A percentile compares a stretch with the other conserved stretches of the same genome.
Conservation (phyloP, 2,329 filamentous ascomycete genomes). For the Penicillium freii region DNA sequence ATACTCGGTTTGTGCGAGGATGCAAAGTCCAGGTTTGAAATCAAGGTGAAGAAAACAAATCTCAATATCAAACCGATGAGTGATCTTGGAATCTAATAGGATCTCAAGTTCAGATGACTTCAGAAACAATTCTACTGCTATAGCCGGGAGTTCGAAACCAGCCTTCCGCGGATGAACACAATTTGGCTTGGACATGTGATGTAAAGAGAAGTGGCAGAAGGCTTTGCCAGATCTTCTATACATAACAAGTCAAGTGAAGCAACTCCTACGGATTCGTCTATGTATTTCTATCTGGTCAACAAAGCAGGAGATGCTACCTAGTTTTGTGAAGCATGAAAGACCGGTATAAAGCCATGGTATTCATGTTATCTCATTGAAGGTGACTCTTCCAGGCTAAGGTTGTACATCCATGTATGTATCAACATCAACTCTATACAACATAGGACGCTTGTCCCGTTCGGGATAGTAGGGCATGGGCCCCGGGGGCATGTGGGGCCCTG, state of each 20-base stretch:
- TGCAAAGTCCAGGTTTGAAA: not conserved
- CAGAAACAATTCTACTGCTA: not conserved
- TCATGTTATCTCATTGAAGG: not conserved
- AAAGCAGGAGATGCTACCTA: not conserved
- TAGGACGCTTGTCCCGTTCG: not conserved
- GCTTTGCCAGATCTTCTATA: not conserved
- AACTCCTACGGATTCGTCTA: not conserved
- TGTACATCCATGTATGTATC: not conserved
- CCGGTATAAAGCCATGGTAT: not conserved
- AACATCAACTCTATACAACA: not conserved
- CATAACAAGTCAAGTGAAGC: not conserved
- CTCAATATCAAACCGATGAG: not conserved
- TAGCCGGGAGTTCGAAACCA: not conserved
- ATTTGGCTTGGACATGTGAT: not conserved
- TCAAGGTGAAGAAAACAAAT: not conserved
- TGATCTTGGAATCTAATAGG: not conserved
- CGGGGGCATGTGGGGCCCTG: not conserved
- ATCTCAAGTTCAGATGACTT: not conserved
- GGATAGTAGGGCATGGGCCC: conserved; percentile 2
- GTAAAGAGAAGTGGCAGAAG: not conserved
- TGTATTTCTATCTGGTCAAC: conserved; percentile 4
- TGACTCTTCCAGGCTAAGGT: not conserved
- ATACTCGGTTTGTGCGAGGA: not conserved
- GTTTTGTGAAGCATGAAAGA: not conserved
- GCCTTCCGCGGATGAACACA: not conserved